Conservation (phyloP, 305 asterid genomes). For the Fraxinus velutina region DNA sequence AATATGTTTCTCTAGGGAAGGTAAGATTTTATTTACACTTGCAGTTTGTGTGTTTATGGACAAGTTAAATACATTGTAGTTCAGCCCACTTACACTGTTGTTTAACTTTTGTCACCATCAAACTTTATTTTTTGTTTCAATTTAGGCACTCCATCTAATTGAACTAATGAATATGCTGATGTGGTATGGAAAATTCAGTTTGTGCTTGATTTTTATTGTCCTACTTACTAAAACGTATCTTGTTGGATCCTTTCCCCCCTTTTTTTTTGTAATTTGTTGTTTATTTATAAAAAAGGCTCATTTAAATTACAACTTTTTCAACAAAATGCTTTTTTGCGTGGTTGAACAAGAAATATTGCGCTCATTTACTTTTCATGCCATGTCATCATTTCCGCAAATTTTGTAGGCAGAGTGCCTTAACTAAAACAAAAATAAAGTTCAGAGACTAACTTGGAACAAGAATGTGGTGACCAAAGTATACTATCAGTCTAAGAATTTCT, state of each 20-base stretch:
- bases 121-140: too few relatives aligned
- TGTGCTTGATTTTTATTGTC: too few relatives aligned
- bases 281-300: neutral
- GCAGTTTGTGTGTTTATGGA: too few relatives aligned
- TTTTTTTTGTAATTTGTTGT: too few relatives aligned
- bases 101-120: too few relatives aligned
- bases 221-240: too few relatives aligned
- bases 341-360: neutral
- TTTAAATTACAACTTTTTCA: neutral
- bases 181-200: too few relatives aligned
- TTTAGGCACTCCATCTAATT: too few relatives aligned
- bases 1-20: conserved; percentile 80
- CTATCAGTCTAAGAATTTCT: neutral
- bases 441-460: neutral
- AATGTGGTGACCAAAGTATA: neutral
- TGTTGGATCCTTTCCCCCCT: neutral
- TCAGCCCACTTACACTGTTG: too few relatives aligned
- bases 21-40: too few relatives aligned
- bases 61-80: too few relatives aligned
- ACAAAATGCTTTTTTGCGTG: neutral
- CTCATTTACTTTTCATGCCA: neutral
- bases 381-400: neutral
- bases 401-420: neutral
- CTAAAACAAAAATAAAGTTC: neutral
- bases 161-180: too few relatives aligned